Evolutionary conservation across 495 filamentous ascomycete species (phyloP).

Genomic region (Penicillium steckii): DNA sequence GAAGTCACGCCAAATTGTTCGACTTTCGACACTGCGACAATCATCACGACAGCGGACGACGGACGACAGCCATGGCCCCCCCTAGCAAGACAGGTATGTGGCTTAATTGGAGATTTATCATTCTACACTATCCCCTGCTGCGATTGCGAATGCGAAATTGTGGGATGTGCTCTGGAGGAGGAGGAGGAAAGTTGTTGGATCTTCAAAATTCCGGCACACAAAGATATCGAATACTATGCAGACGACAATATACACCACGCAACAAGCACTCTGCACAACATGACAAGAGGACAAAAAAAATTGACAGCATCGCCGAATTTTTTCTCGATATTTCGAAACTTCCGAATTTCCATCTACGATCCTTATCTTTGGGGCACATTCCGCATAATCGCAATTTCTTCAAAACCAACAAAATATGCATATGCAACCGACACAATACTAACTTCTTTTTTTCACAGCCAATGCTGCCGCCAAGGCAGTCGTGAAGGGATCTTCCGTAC

Average conservation of each 20-base stretch:
- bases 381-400: conserved; percentile 12
- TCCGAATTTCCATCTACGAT: conserved; percentile 1
- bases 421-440: conserved; percentile 1
- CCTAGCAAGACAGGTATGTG: conserved; percentile 73
- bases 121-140: background rate
- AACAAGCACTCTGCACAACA: too few relatives aligned
- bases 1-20: conserved; percentile 45
- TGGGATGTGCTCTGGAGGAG: conserved; percentile 15
- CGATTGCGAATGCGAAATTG: conserved; percentile 13
- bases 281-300: too few relatives aligned
- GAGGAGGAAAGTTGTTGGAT: conserved; percentile 5
- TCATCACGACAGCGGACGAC: conserved; percentile 46
- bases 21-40: conserved; percentile 44
- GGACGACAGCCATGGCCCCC: conserved; percentile 68
- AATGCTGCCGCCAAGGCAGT: conserved; percentile 90
- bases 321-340: background rate
- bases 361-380: conserved; percentile 2
- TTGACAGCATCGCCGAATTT: background rate
- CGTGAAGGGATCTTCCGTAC: conserved; percentile 75
- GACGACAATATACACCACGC: too few relatives aligned
- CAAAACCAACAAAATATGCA: background rate
- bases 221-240: conserved; percentile 10
- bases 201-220: conserved; percentile 15
- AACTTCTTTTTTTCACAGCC: conserved; percentile 58
- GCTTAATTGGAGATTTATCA: conserved; percentile 10